Conservation (phyloP, 2,329 filamentous ascomycete species). For the Furcasterigmium sp. region DNA sequence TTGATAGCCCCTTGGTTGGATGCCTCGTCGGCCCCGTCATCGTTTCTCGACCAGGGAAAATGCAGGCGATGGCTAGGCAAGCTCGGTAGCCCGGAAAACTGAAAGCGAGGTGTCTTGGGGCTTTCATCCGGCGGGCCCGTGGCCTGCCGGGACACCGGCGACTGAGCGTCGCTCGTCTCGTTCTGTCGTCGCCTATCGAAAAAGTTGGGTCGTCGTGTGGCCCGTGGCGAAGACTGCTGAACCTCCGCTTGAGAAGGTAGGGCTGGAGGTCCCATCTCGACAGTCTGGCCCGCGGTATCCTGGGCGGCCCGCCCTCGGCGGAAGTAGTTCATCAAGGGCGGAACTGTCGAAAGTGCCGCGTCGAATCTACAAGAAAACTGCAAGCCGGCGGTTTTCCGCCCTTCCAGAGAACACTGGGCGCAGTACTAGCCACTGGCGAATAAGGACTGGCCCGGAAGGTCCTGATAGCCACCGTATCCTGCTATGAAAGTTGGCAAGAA, state of each 20-base stretch:
- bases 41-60: not conserved
- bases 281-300: not conserved
- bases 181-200: not conserved
- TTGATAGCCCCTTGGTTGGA: too few species aligned
- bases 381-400: too few species aligned
- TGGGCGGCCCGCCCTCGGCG: not conserved
- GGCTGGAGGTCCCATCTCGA: not conserved
- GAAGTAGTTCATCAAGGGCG: constrained; percentile 1
- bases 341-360: too few species aligned
- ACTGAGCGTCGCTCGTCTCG: not conserved
- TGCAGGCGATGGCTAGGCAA: not conserved
- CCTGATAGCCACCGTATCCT: too few species aligned
- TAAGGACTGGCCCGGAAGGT: too few species aligned
- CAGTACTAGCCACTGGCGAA: too few species aligned
- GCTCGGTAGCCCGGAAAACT: constrained; percentile 3
- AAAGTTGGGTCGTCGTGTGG: not conserved
- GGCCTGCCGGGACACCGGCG: not conserved
- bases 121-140: constrained; percentile 21
- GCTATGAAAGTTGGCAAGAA: too few species aligned
- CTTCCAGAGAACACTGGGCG: too few species aligned
- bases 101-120: constrained; percentile 42
- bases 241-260: not conserved
- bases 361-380: too few species aligned
- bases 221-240: not conserved
- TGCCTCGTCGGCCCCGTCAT: not conserved